A percentile compares a stretch with the other conserved stretches of the same genome.
These are phyloP conservation scores for Silene uniflora DNA, from an alignment of 148 eudicot species.

Conservation along the genomic window DNA sequence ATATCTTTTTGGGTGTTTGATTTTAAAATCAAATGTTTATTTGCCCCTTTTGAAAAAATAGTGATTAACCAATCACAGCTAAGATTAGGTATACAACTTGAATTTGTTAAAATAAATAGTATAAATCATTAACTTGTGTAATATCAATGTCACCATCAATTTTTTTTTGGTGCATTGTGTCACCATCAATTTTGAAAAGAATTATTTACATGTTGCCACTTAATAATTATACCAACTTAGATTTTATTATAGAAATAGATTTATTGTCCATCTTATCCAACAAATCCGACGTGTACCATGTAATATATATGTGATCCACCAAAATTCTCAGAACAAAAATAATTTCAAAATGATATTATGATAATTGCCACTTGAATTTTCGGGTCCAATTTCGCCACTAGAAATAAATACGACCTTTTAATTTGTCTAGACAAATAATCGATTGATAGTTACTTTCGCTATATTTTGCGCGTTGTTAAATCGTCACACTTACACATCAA, in stretches of 20 bases:
- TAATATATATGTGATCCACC: not conserved
- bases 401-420: not conserved
- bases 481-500: not conserved
- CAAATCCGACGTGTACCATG: not conserved
- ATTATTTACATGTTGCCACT: not conserved
- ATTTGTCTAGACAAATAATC: not conserved
- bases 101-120: not conserved
- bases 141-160: slow-evolving; percentile 31
- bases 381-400: not conserved
- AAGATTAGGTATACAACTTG: not conserved
- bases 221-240: slow-evolving; percentile 19
- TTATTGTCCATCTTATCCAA: slow-evolving; percentile 6
- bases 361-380: not conserved
- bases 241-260: not conserved
- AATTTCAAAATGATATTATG: not conserved
- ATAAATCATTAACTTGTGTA: not conserved
- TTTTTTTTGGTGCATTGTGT: too few species aligned
- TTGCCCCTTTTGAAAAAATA: not conserved
- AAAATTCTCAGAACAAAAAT: not conserved
- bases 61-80: not conserved
- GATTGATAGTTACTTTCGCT: not conserved
- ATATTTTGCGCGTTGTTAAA: not conserved
- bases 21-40: slow-evolving; percentile 3
- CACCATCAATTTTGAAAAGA: slow-evolving; percentile 16
- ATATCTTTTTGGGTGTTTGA: not conserved